phyloP scores from a whole-genome alignment of 768 basidiomycete genomes.

The Amanita exitialis region DNA sequence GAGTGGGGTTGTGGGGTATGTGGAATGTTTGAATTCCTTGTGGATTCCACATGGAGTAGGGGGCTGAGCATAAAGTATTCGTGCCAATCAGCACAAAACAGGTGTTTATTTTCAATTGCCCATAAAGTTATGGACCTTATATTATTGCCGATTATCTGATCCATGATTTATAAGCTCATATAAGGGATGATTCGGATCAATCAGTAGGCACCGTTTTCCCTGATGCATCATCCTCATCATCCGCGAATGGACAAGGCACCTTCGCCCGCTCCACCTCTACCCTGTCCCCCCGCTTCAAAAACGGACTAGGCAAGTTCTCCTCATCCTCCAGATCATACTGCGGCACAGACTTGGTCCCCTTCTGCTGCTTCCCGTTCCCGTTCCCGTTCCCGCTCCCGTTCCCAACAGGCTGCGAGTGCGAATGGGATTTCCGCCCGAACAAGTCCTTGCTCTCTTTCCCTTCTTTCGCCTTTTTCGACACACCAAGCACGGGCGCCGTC shows the following conservation, averaged over 20 bases:
- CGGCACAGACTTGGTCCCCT: slow-evolving; percentile 22
- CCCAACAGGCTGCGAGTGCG: background rate
- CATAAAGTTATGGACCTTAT: too few relatives aligned
- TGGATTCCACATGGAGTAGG: too few relatives aligned
- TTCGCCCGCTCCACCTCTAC: slow-evolving; percentile 10
- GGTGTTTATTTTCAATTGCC: too few relatives aligned
- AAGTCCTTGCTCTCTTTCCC: background rate
- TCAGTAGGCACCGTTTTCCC: too few relatives aligned
- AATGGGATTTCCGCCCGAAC: background rate
- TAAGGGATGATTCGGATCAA: too few relatives aligned
- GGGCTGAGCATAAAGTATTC: too few relatives aligned
- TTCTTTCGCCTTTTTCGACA: slow-evolving; percentile 9
- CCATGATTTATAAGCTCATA: too few relatives aligned
- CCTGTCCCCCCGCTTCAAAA: slow-evolving; percentile 50
- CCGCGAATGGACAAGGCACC: slow-evolving; percentile 15
- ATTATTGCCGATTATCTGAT: too few relatives aligned
- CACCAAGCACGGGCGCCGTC: background rate
- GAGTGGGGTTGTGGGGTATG: too few relatives aligned
- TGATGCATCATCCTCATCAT: slow-evolving; percentile 79
- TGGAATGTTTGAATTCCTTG: too few relatives aligned
- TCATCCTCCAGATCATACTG: slow-evolving; percentile 68
- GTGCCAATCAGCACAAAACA: too few relatives aligned
- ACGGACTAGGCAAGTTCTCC: slow-evolving; percentile 81
- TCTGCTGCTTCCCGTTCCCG: background rate
- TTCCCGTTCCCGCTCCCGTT: background rate